Conservation (phyloP, 345 rosid species). For the Syzygium oleosum region DNA sequence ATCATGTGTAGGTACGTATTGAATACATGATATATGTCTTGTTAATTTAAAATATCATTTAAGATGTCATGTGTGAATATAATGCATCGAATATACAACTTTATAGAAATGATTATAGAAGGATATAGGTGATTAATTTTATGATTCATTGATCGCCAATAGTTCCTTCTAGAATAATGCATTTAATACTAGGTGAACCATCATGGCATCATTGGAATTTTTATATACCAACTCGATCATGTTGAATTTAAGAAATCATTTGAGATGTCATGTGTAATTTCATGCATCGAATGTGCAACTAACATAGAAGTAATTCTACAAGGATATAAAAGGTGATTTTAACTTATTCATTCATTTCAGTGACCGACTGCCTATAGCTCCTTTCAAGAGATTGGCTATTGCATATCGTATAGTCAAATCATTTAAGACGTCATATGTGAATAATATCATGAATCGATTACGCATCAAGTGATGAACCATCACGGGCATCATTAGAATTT, state of each 20-base stretch:
- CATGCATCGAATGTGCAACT: too few relatives aligned
- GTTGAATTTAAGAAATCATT: too few relatives aligned
- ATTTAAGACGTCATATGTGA: background rate
- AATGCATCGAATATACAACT: background rate
- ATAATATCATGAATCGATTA: background rate
- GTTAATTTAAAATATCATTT: background rate
- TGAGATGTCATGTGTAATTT: too few relatives aligned
- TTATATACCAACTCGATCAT: too few relatives aligned
- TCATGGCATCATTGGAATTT: too few relatives aligned
- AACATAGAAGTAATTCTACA: too few relatives aligned
- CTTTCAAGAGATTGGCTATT: background rate
- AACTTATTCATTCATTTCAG: background rate
- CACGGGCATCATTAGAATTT: background rate
- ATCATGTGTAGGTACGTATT: too few relatives aligned
- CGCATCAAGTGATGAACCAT: background rate
- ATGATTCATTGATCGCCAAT: background rate
- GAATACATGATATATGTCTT: background rate
- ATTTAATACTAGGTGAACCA: too few relatives aligned
- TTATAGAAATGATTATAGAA: background rate
- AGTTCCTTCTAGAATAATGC: too few relatives aligned
- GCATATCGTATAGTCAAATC: background rate
- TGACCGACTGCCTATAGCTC: background rate
- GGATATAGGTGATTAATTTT: background rate
- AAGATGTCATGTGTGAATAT: background rate
- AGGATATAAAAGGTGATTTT: background rate